Evolutionary conservation across 1,284 basidiomycete genomes (phyloP), one percentile per base, ranked within the genome.

Genomic region (Microbotryomycetes sp.): DNA sequence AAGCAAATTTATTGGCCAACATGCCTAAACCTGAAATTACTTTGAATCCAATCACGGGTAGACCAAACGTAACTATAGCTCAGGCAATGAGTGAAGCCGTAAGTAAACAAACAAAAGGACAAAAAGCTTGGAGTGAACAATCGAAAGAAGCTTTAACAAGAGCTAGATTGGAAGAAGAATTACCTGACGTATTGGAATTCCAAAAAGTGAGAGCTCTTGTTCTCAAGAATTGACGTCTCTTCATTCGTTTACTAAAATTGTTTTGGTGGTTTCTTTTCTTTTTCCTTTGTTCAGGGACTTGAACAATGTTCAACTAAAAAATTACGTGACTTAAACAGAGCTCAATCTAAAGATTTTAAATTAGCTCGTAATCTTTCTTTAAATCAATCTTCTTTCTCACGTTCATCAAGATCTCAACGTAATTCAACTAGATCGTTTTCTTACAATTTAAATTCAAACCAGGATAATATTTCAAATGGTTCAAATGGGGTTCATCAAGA

Each of bases 121-220:
- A 46, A 4, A 52, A 51, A 23, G 50, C 23, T 22, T 56, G 59
- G 19, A 54, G 52, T 23, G 36, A 42, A 30, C 25, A 56, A 47
- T 22, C 53, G 60, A 25, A 60, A 67, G 56, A 46, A 57, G 49
- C 36, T 9, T 12, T 53, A n/a, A 22, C 55, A 15, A 54, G 65
- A 28, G 53, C 48, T 2, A 56, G 61, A 28, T 55, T 67, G 49
- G 60, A 67, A 47, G 47, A 42, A 15, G 54, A 51, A 22, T 31
- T 64, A 12, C 23, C 29, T 19, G 53, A 48, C 6, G 30, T 67
- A 1, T 16, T 32, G 1, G 46, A 54, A 46, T 58, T 29, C 26
- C 59, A 67, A 4, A 49, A 64, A 52, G 65, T 64, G 29, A 46
- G 60, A 30, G 12, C n/a, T 12, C 2, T 1, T 30, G 28, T 4